Percentiles rank a stretch among this genome's conserved stretches.
Conservation (phyloP, 352 stramenopile species). For the Phytophthora capsici region DNA sequence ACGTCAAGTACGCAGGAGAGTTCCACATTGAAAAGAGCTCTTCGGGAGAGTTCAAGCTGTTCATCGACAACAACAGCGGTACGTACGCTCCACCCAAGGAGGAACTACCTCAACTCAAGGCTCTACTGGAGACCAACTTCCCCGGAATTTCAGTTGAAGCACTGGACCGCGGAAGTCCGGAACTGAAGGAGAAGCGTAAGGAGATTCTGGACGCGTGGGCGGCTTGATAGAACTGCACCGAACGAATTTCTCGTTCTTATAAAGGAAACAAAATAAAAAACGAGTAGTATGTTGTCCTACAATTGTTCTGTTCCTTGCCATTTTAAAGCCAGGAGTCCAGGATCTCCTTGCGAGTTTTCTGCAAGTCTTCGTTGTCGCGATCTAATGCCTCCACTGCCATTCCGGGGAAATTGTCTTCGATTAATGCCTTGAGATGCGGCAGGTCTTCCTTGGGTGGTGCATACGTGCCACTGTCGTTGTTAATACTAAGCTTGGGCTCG, state of each 20-base stretch:
- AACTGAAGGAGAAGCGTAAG: conserved; percentile 31
- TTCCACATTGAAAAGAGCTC: conserved; percentile 35
- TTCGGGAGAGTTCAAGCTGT: conserved; percentile 25
- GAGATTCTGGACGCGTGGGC: conserved; percentile 39
- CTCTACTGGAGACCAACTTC: conserved; percentile 39
- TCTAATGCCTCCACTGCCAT: conserved; percentile 39
- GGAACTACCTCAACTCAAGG: conserved; percentile 34
- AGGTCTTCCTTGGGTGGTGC: conserved; percentile 41
- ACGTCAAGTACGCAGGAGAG: conserved; percentile 41
- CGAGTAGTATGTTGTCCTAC: not conserved
- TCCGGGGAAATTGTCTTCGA: conserved; percentile 48
- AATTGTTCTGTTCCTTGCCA: not conserved
- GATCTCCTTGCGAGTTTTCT: conserved; percentile 40
- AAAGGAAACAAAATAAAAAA: not conserved
- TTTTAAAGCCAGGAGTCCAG: conserved; percentile 35
- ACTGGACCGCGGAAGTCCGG: conserved; percentile 24
- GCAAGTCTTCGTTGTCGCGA: conserved; percentile 28
- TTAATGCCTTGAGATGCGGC: conserved; percentile 39
- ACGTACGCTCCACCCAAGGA: conserved; percentile 40
- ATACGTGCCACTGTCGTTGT: conserved; percentile 54
- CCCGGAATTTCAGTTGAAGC: conserved; percentile 33
- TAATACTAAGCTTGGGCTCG: conserved; percentile 43
- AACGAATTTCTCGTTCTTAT: no score
- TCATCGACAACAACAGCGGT: conserved; percentile 51
- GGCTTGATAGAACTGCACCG: no score